Conservation (phyloP, 1,284 basidiomycete genomes). For the Hemileia vastatrix region DNA sequence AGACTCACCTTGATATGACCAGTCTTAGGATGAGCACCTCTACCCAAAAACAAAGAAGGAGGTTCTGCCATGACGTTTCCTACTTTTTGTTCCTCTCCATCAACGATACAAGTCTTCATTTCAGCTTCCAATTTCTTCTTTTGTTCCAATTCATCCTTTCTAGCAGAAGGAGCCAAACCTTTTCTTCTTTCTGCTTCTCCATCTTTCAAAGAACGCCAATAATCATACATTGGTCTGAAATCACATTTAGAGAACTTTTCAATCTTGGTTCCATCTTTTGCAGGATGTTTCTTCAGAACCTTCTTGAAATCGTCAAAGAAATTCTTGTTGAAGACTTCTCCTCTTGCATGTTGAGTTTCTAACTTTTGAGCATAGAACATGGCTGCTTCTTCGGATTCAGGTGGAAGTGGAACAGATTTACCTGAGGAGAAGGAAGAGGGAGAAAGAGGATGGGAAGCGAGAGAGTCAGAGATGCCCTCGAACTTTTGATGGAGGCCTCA, state of each 20-base stretch:
- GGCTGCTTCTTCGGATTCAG: slow-evolving; percentile 40
- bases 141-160: slow-evolving; percentile 38
- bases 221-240: slow-evolving; percentile 41
- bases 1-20: slow-evolving; percentile 40
- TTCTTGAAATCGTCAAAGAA: slow-evolving; percentile 41
- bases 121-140: slow-evolving; percentile 35
- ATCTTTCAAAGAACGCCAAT: slow-evolving; percentile 37
- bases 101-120: slow-evolving; percentile 42
- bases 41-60: slow-evolving; percentile 41
- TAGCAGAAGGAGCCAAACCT: slow-evolving; percentile 37
- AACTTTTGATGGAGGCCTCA: too few relatives aligned
- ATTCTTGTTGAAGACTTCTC: slow-evolving; percentile 42
- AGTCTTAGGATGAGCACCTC: slow-evolving; percentile 43
- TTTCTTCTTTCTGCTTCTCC: slow-evolving; percentile 39
- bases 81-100: slow-evolving; percentile 40
- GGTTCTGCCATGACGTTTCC: slow-evolving; percentile 44
- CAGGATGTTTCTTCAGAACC: slow-evolving; percentile 36
- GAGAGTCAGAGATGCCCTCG: too few relatives aligned
- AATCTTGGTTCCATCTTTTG: slow-evolving; percentile 37
- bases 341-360: slow-evolving; percentile 40
- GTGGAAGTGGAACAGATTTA: slow-evolving; percentile 34
- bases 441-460: not conserved
- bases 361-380: slow-evolving; percentile 45
- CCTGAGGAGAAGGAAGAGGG: slow-evolving; percentile 17
- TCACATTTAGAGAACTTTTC: slow-evolving; percentile 39